Conservation (phyloP, 768 basidiomycete genomes). For the Amanita exitialis region DNA sequence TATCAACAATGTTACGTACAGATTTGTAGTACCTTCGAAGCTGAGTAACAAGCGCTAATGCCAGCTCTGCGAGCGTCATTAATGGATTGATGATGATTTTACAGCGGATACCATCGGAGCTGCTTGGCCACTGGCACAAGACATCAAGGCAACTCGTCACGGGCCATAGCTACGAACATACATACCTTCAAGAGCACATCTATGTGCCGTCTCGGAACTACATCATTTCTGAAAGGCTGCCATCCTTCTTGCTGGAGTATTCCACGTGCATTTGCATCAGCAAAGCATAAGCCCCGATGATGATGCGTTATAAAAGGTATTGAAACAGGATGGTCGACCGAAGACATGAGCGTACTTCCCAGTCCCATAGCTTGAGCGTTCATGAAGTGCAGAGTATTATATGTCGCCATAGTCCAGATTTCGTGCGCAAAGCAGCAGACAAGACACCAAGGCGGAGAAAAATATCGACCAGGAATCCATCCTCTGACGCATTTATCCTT, state of each 20-base stretch:
- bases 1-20: not conserved
- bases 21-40: not conserved
- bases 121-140: not conserved
- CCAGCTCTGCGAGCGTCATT: not conserved
- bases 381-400: not conserved
- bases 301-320: not conserved
- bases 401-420: not conserved
- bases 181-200: not conserved
- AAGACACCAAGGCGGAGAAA: not conserved
- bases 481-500: not conserved
- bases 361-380: not conserved
- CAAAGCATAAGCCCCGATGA: not conserved
- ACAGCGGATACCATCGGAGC: not conserved
- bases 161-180: not conserved
- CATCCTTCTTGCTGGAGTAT: not conserved
- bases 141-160: not conserved
- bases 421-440: not conserved
- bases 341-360: not conserved
- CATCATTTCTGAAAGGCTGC: not conserved
- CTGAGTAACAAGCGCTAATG: not conserved
- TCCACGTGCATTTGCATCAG: not conserved
- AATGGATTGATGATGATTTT: not conserved
- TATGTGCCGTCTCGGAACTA: not conserved
- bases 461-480: not conserved
- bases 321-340: not conserved